Base-by-base conservation (phyloP, 116 monocot species). In the Cymodocea nodosa region DNA sequence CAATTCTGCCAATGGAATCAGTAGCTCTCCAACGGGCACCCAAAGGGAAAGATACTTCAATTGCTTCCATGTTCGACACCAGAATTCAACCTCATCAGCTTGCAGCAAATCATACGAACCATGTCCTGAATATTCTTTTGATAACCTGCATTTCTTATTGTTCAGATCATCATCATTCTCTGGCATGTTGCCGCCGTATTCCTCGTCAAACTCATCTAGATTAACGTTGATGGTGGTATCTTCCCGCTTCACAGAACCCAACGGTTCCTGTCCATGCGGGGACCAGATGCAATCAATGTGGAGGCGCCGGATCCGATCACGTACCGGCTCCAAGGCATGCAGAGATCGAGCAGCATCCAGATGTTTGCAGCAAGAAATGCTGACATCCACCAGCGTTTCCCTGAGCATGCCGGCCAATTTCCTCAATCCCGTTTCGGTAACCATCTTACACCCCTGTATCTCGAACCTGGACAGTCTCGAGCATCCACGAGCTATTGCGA, bases 401-500 rank as follows among this genome's bases (percentile, higher is more conserved):
- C 86, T 71, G 15, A 89, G 82, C 69, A 73, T 59, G 15, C 39
- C 22, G 0, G 74, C 80, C 35, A 98, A 37, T 65, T 40, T 84
- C 77, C 53, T 78, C 57, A 98, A 25, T 37, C 98, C 98, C 0
- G 20, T 17, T 52, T 76, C 80, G 13, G 86, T 92, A 6, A 98
- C 79, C 36, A n/a, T 51, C 56, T 49, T 56, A 75, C 92, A 92
- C 4, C 76, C 84, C 23, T 82, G 67, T 39, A 98, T 63, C 68
- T 85, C 89, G 8, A 98, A 69, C 56, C 62, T 78, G n/a, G 74
- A 63, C 50, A 98, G 75, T 36, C 80, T 74, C 23, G 71, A 50
- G 74, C 98, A 98, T 2, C 98, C 98, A 14, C 92, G 79, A 19
- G 73, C 88, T 8, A 98, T 86, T 2, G 77, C 69, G 23, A 60